Conservation (phyloP, 2,329 filamentous ascomycete genomes). For the Fusarium protoensiforme region DNA sequence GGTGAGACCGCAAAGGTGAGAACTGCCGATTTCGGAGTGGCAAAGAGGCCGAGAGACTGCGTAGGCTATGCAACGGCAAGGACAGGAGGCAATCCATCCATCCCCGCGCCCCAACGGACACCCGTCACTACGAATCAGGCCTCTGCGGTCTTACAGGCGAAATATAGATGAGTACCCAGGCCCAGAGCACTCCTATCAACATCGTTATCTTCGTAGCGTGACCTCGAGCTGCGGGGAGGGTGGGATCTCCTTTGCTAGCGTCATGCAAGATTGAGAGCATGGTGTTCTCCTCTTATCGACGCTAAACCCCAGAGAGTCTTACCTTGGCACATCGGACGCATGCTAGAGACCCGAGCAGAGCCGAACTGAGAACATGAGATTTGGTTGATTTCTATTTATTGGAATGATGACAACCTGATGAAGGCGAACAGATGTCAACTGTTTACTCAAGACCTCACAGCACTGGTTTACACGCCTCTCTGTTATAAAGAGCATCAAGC, state of each 20-base stretch:
- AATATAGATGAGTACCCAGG: background rate
- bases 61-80: too few species aligned
- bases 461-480: background rate
- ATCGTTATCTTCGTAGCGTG: background rate
- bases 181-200: background rate
- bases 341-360: background rate
- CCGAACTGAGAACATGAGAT: background rate
- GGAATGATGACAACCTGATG: background rate
- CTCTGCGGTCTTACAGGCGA: background rate
- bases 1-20: too few species aligned
- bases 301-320: background rate
- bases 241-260: background rate
- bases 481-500: background rate
- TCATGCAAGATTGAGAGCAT: slow-evolving; percentile 10
- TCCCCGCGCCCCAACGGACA: too few species aligned
- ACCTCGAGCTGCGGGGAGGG: background rate
- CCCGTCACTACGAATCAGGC: too few species aligned
- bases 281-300: background rate
- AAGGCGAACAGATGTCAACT: background rate
- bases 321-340: background rate
- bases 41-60: too few species aligned
- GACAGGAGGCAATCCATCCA: too few species aligned
- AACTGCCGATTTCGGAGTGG: too few species aligned
- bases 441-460: background rate
- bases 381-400: background rate